Conservation (phyloP, 75 land plant species). For the Adiantum capillusveneris region DNA sequence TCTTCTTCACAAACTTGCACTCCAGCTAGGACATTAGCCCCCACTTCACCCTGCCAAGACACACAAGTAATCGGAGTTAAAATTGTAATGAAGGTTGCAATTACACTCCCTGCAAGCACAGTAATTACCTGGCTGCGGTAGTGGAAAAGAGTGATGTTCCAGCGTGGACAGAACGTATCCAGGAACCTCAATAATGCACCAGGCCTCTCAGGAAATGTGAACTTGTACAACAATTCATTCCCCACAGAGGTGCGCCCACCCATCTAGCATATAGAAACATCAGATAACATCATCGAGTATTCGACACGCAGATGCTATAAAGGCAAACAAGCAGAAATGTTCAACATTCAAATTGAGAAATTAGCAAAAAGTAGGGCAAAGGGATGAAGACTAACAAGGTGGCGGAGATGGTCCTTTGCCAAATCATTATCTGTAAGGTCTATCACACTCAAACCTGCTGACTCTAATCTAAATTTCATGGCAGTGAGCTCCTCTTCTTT, state of each 20-base stretch:
- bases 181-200: slow-evolving; percentile 48
- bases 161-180: slow-evolving; percentile 39
- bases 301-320: background rate
- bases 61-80: too few species aligned
- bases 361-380: slow-evolving; percentile 7
- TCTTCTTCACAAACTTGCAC: slow-evolving; percentile 38
- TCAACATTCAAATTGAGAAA: background rate
- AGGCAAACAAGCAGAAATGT: background rate
- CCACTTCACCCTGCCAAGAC: slow-evolving; percentile 39
- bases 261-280: too few species aligned
- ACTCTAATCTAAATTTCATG: slow-evolving; percentile 49
- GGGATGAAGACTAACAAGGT: slow-evolving; percentile 43
- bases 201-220: slow-evolving; percentile 51
- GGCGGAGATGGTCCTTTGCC: slow-evolving; percentile 80
- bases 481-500: slow-evolving; percentile 48
- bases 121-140: slow-evolving; percentile 40
- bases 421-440: slow-evolving; percentile 76
- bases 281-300: background rate
- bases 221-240: slow-evolving; percentile 39
- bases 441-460: slow-evolving; percentile 37
- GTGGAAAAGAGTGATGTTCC: slow-evolving; percentile 51
- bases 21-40: slow-evolving; percentile 48
- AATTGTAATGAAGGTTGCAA: too few species aligned
- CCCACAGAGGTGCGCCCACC: slow-evolving; percentile 40
- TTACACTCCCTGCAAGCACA: too few species aligned